These are phyloP conservation scores for Trametes meyenii DNA, from an alignment of 768 basidiomycete species.

Conservation along the genomic window DNA sequence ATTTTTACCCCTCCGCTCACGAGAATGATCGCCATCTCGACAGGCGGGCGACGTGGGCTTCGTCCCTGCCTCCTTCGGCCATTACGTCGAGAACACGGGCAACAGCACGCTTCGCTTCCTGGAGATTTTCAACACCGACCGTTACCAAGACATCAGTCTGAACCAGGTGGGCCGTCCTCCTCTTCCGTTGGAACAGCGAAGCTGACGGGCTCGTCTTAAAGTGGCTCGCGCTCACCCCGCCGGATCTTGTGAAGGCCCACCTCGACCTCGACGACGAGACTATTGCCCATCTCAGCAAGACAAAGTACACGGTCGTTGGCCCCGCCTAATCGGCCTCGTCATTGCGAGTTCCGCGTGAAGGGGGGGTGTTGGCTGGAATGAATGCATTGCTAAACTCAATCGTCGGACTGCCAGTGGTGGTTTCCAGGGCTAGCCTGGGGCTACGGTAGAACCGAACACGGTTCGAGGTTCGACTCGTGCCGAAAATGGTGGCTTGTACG, in stretches of 20 bases:
- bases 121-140: slow-evolving; percentile 56
- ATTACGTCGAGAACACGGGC: slow-evolving; percentile 71
- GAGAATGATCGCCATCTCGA: neutral
- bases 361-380: no score
- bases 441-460: no score
- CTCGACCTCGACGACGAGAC: slow-evolving; percentile 56
- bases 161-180: slow-evolving; percentile 31
- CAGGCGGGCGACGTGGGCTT: slow-evolving; percentile 31
- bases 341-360: neutral
- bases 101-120: slow-evolving; percentile 59
- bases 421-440: no score
- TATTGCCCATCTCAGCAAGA: slow-evolving; percentile 51
- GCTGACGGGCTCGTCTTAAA: slow-evolving; percentile 26
- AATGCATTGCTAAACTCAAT: no score
- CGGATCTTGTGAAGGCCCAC: slow-evolving; percentile 60
- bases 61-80: slow-evolving; percentile 35
- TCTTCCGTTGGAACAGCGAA: neutral
- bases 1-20: no score
- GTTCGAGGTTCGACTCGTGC: no score
- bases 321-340: slow-evolving; percentile 2
- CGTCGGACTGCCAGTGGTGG: no score
- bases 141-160: slow-evolving; percentile 59
- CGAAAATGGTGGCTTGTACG: no score
- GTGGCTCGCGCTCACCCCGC: slow-evolving; percentile 66
- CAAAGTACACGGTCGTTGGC: slow-evolving; percentile 53